Evolutionary conservation across 495 filamentous ascomycete genomes (phyloP), one percentile per base, ranked within the genome.

Genomic region (Xylaria venustula): DNA sequence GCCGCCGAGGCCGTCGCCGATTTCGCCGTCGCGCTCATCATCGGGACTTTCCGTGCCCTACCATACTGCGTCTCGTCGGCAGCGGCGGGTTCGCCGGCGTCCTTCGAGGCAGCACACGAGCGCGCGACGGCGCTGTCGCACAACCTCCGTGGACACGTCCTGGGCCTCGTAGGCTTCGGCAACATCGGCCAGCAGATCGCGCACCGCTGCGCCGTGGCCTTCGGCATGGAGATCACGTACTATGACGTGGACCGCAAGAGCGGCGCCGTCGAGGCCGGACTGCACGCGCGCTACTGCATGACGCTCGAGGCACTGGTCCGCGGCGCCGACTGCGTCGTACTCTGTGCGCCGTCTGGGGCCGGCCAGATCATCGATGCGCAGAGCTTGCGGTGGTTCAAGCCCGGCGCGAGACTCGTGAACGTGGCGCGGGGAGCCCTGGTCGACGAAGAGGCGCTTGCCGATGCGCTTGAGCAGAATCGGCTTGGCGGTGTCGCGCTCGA

Each of bases 141-240:
- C 60, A 89, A 89, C 72, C 83, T 80, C n/a, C 77, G 77, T 49
- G 73, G 74, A 11, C 76, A 77, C 61, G 70, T 73, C 3, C 78
- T 90, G 0, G 87, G 86, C 1, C 81, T 90, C 20, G 79, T 90
- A 23, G 88, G 88, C 0, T 77, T 90, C 26, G 87, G 88, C 17
- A 83, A 86, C 60, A 90, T 91, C 65, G 89, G 89, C 3, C 84
- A 81, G 63, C 78, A 80, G 9, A 83, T 91, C 40, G 88, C 88
- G 20, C 77, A 78, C 41, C 83, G 84, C 1, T 80, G 77, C 56
- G 52, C 64, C 51, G 46, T 72, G 0, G 81, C 84, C 1, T 86
- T 89, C 54, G 83, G 82, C 45, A 90, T 92, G 88, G 77, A 80
- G 57, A 85, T 91, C 56, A 71, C 80, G 9, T 92, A 91, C 70